Percentiles rank a stretch among this genome's conserved stretches.
These are phyloP conservation scores for Auricularia heimuer DNA, from an alignment of 768 basidiomycete species.

Conservation along the genomic window DNA sequence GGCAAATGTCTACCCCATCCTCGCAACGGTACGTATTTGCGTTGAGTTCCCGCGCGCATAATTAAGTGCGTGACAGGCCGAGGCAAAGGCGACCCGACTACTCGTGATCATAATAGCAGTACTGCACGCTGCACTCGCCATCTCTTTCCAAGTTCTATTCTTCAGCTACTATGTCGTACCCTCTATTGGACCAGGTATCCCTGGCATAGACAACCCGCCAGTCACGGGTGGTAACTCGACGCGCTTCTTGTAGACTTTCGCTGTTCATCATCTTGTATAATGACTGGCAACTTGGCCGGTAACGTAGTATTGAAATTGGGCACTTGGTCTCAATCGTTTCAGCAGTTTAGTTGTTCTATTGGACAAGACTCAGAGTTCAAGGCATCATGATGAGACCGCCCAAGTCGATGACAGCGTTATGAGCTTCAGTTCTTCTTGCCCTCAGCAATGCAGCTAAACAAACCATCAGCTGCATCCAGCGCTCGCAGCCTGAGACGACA, in stretches of 20 bases:
- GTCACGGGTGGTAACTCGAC: neutral
- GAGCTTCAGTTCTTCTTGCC: neutral
- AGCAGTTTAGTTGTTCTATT: too few relatives aligned
- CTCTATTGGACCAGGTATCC: slow-evolving; percentile 23
- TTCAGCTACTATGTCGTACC: slow-evolving; percentile 46
- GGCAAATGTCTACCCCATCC: slow-evolving; percentile 80
- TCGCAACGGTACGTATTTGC: slow-evolving; percentile 55
- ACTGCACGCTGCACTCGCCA: slow-evolving; percentile 70
- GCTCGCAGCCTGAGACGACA: neutral
- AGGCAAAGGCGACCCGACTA: slow-evolving; percentile 77
- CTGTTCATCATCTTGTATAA: too few relatives aligned
- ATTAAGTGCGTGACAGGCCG: slow-evolving; percentile 42
- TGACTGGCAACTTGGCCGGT: too few relatives aligned
- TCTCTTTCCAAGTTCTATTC: slow-evolving; percentile 78
- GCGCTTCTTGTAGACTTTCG: neutral
- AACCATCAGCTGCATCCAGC: neutral
- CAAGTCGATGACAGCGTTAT: too few relatives aligned
- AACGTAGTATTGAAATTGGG: too few relatives aligned
- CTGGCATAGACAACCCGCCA: neutral
- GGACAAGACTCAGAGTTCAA: too few relatives aligned
- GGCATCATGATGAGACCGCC: too few relatives aligned
- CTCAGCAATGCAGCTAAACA: neutral
- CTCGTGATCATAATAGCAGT: slow-evolving; percentile 65
- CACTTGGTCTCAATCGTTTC: too few relatives aligned
- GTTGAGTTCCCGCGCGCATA: neutral